Evolutionary conservation across 345 rosid genomes (phyloP).

Genomic region (Populus pruinosa): DNA sequence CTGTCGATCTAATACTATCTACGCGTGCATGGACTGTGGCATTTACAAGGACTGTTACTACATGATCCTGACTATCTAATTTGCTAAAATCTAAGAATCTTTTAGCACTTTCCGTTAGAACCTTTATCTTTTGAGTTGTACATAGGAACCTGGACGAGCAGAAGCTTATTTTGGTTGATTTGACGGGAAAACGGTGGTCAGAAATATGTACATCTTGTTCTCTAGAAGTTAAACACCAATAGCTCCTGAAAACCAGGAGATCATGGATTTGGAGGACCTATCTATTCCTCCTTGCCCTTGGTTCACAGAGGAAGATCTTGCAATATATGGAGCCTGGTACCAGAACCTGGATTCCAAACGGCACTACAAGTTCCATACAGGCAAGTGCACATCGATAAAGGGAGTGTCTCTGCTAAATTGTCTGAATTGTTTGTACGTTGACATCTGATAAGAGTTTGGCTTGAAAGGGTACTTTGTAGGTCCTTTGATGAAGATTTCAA

Average conservation of each 20-base stretch:
- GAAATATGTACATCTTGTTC: conserved; percentile 49
- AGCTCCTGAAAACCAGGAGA: conserved; percentile 50
- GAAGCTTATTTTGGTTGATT: conserved; percentile 62
- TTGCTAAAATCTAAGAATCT: background rate
- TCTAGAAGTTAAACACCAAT: conserved; percentile 53
- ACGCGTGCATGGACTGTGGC: background rate
- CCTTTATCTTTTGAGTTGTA: background rate
- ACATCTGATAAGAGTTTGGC: background rate
- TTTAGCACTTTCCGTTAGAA: background rate
- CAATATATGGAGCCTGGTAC: conserved; percentile 45
- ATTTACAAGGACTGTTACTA: background rate
- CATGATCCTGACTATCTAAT: background rate
- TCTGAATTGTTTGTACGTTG: background rate
- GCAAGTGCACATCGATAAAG: conserved; percentile 15
- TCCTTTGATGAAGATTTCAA: conserved; percentile 21
- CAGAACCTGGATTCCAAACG: conserved; percentile 55
- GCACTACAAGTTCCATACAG: conserved; percentile 54
- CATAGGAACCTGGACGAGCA: conserved; percentile 37
- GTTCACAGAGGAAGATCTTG: conserved; percentile 53
- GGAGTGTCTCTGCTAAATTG: background rate
- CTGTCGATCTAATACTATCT: background rate
- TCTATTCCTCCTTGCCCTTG: conserved; percentile 54
- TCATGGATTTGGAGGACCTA: conserved; percentile 54
- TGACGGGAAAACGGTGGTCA: conserved; percentile 52
- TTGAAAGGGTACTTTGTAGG: conserved; percentile 8